These are phyloP conservation scores for Populus davidiana DNA, from an alignment of 345 rosid genomes.

Conservation along the genomic window DNA sequence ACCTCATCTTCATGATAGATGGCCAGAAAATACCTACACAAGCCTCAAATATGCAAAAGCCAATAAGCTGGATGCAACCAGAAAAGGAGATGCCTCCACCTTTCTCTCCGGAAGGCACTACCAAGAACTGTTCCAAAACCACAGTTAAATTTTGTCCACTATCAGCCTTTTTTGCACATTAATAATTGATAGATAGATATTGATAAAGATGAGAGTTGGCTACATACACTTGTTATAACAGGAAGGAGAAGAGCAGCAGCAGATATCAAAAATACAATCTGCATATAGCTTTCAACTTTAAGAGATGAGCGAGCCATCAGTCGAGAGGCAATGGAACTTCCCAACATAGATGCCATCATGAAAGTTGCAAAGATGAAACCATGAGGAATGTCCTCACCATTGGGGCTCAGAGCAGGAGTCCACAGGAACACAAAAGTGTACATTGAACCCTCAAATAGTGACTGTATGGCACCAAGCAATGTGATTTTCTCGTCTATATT, in stretches of 20 bases:
- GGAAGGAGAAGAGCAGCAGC: slow-evolving; percentile 76
- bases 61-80: slow-evolving; percentile 71
- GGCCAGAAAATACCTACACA: slow-evolving; percentile 98
- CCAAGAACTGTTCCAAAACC: slow-evolving; percentile 52
- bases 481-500: slow-evolving; percentile 86
- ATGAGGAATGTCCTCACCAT: slow-evolving; percentile 86
- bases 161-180: not conserved
- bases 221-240: slow-evolving; percentile 62
- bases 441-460: slow-evolving; percentile 95
- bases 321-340: slow-evolving; percentile 92
- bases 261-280: slow-evolving; percentile 71
- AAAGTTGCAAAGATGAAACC: slow-evolving; percentile 95
- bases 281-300: slow-evolving; percentile 89
- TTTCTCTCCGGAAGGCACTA: slow-evolving; percentile 60
- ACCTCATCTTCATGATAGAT: slow-evolving; percentile 98
- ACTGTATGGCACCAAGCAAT: slow-evolving; percentile 90
- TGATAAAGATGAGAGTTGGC: not conserved
- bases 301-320: slow-evolving; percentile 66
- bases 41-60: slow-evolving; percentile 87
- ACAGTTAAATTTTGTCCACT: not conserved
- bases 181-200: not conserved
- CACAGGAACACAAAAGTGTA: slow-evolving; percentile 96
- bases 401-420: slow-evolving; percentile 94
- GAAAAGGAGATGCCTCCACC: slow-evolving; percentile 72
- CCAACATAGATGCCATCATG: slow-evolving; percentile 95